Evolutionary conservation across 2,329 filamentous ascomycete species (phyloP).

Genomic region (Botrytis galanthina): DNA sequence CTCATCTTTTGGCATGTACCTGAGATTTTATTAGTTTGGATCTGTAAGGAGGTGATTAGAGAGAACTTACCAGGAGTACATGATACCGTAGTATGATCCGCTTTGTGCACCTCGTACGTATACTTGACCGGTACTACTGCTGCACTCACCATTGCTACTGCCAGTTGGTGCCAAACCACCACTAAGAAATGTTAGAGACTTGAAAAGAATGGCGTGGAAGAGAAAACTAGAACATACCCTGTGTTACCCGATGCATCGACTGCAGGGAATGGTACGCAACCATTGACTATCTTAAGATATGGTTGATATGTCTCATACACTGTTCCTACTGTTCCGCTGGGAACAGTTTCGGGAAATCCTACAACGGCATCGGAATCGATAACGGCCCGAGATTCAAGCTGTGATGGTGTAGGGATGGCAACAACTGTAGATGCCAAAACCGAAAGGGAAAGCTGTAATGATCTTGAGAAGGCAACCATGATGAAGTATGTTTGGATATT

Average conservation of each 20-base stretch:
- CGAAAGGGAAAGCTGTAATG: slow-evolving; percentile 23
- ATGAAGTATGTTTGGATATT: slow-evolving; percentile 3
- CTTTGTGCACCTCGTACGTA: slow-evolving; percentile 47
- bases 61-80: slow-evolving; percentile 48
- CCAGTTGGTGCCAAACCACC: slow-evolving; percentile 41
- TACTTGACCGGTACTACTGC: slow-evolving; percentile 48
- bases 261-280: slow-evolving; percentile 62
- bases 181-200: slow-evolving; percentile 23
- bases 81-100: slow-evolving; percentile 46
- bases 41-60: slow-evolving; percentile 38
- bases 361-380: slow-evolving; percentile 49
- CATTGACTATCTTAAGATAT: slow-evolving; percentile 52
- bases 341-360: slow-evolving; percentile 53
- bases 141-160: slow-evolving; percentile 42
- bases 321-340: slow-evolving; percentile 45
- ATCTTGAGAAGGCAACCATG: slow-evolving; percentile 28
- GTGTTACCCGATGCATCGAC: slow-evolving; percentile 58
- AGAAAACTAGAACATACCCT: slow-evolving; percentile 43
- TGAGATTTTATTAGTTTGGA: slow-evolving; percentile 37
- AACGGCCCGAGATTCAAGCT: slow-evolving; percentile 40
- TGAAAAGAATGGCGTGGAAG: background rate
- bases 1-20: slow-evolving; percentile 49
- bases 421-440: slow-evolving; percentile 23
- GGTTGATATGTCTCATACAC: slow-evolving; percentile 57
- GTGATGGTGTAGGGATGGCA: slow-evolving; percentile 29